Conservation (phyloP, 2,329 filamentous ascomycete genomes). For the Sporothrix pallida region DNA sequence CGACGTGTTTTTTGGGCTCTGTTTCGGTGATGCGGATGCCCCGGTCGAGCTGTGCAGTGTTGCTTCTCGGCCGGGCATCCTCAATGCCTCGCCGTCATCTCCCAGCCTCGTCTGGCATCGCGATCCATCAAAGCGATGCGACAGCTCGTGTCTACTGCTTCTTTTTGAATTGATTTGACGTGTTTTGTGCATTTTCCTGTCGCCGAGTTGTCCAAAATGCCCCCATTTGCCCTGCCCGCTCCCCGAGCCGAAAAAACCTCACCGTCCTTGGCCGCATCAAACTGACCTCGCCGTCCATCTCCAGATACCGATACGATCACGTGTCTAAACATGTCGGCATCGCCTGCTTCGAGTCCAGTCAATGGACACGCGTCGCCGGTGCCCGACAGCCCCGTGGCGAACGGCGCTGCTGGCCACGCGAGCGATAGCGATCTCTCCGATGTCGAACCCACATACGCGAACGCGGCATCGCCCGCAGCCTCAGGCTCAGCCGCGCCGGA, state of each 20-base stretch:
- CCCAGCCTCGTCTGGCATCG: conserved; percentile 38
- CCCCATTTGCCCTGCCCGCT: neutral
- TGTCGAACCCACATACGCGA: conserved; percentile 59
- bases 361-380: conserved; percentile 70
- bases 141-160: conserved; percentile 32
- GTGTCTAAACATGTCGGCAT: conserved; percentile 68
- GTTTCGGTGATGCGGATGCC: conserved; percentile 19
- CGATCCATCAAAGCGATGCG: conserved; percentile 35
- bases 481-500: conserved; percentile 33
- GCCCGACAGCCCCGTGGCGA: conserved; percentile 52
- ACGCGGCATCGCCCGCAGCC: conserved; percentile 49
- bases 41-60: conserved; percentile 9
- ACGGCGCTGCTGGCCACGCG: conserved; percentile 52
- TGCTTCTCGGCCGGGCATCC: conserved; percentile 6
- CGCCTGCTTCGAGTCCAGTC: conserved; percentile 64
- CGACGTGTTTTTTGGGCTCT: neutral
- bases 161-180: neutral
- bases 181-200: conserved; percentile 22
- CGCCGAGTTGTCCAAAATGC: neutral
- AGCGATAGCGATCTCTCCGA: conserved; percentile 82
- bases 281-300: conserved; percentile 56
- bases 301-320: conserved; percentile 66
- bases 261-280: conserved; percentile 37
- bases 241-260: conserved; percentile 40
- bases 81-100: conserved; percentile 37